phyloP scores from a whole-genome alignment of 805 yeast genomes.

The Candida orba region DNA sequence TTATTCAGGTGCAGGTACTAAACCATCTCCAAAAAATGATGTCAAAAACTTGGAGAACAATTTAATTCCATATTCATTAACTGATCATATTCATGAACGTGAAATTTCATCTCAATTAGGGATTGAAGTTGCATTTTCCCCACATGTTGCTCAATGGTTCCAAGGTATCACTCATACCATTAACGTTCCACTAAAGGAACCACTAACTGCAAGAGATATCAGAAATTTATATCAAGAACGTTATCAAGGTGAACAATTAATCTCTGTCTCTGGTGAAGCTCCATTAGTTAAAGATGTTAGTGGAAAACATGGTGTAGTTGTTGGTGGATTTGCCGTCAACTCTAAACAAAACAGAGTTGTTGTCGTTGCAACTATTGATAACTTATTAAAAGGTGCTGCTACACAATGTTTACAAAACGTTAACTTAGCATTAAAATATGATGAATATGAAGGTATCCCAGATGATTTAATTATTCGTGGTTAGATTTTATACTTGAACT shows the following conservation, averaged over 20 bases:
- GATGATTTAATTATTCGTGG: conserved; percentile 40
- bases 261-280: conserved; percentile 83
- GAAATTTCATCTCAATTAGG: conserved; percentile 84
- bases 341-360: conserved; percentile 86
- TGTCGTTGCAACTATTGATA: conserved; percentile 91
- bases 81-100: conserved; percentile 95
- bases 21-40: conserved; percentile 96
- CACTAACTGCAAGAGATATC: conserved; percentile 71
- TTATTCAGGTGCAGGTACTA: conserved; percentile 98
- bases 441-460: conserved; percentile 94
- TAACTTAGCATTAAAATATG: conserved; percentile 82
- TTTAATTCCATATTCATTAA: conserved; percentile 88
- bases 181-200: conserved; percentile 73
- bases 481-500: conserved; percentile 2
- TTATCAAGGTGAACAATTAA: conserved; percentile 79
- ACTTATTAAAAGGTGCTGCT: conserved; percentile 95
- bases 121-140: conserved; percentile 75
- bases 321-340: conserved; percentile 95
- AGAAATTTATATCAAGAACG: conserved; percentile 82
- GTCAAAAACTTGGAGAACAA: conserved; percentile 66
- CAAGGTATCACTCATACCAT: conserved; percentile 95
- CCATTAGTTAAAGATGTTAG: conserved; percentile 88
- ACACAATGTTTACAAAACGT: conserved; percentile 97
- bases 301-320: conserved; percentile 90
- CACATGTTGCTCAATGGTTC: conserved; percentile 99